Conservation (phyloP, 305 asterid genomes). For the Solanum chacoense region DNA sequence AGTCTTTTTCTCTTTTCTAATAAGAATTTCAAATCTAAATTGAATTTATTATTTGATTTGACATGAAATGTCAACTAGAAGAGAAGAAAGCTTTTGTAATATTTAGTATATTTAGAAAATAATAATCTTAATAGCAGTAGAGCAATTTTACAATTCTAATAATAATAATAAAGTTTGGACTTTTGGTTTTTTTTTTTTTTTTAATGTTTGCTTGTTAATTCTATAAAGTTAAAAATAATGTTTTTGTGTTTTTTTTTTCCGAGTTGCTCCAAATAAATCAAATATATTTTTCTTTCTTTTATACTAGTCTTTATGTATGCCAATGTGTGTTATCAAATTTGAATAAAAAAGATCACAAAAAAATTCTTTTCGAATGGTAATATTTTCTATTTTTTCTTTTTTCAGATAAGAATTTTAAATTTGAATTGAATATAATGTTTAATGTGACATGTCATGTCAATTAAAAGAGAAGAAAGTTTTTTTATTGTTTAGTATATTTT, state of each 20-base stretch:
- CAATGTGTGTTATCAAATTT: not conserved
- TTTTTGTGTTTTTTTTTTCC: not conserved
- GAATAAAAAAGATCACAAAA: not conserved
- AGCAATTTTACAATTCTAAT: too few relatives aligned
- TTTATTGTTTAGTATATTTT: not conserved
- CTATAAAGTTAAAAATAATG: not conserved
- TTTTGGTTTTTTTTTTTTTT: not conserved
- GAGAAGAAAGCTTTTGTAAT: not conserved
- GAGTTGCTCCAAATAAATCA: not conserved
- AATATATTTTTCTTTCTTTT: not conserved
- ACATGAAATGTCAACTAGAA: not conserved
- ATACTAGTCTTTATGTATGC: not conserved
- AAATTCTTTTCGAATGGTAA: not conserved
- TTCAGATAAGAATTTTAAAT: not conserved
- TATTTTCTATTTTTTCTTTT: too few relatives aligned
- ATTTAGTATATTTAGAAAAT: not conserved
- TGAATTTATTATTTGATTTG: not conserved
- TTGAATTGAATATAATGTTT: not conserved
- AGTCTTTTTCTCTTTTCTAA: not conserved
- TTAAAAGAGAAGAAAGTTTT: not conserved
- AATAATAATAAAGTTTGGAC: not conserved
- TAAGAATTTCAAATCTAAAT: not conserved
- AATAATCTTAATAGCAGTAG: too few relatives aligned
- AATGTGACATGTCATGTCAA: not conserved
- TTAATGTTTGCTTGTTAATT: not conserved